A percentile compares a stretch with the other conserved stretches of the same genome.
phyloP scores from a whole-genome alignment of 371 early-diverging fungal genomes.

The Dichotomocladium elegans region DNA sequence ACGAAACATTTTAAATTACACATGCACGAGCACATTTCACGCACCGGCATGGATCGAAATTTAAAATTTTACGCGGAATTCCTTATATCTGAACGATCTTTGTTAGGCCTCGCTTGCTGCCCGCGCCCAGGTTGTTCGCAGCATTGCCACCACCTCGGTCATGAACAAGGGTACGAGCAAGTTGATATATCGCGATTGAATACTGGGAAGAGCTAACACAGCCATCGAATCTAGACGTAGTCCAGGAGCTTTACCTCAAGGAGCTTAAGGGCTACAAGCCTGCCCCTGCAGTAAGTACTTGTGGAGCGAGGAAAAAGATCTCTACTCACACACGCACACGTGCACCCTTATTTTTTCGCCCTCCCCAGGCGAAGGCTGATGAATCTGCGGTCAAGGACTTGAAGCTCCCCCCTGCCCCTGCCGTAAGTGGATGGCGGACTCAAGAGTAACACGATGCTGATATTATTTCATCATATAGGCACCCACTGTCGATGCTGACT shows the following conservation, averaged over 20 bases:
- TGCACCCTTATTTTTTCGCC: not conserved
- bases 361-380: slow-evolving; percentile 32
- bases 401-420: slow-evolving; percentile 49
- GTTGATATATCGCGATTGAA: not conserved
- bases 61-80: not conserved
- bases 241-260: slow-evolving; percentile 49
- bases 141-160: slow-evolving; percentile 34
- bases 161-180: slow-evolving; percentile 38
- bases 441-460: not conserved
- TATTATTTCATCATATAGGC: slow-evolving; percentile 16
- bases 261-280: slow-evolving; percentile 55
- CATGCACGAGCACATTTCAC: not conserved
- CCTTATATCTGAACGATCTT: not conserved
- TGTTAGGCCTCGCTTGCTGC: slow-evolving; percentile 16
- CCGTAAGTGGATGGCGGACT: slow-evolving; percentile 19
- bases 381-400: slow-evolving; percentile 44
- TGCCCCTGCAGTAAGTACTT: slow-evolving; percentile 34
- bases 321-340: not conserved
- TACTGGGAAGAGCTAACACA: not conserved
- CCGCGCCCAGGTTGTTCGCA: slow-evolving; percentile 40
- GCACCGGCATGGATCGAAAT: not conserved
- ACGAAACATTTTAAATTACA: not conserved
- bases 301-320: not conserved
- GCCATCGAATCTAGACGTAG: slow-evolving; percentile 27
- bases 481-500: slow-evolving; percentile 41